Percentiles rank a stretch among this genome's conserved stretches.
phyloP scores from a whole-genome alignment of 2,329 filamentous ascomycete species.

The Paramyrothecium sp. region DNA sequence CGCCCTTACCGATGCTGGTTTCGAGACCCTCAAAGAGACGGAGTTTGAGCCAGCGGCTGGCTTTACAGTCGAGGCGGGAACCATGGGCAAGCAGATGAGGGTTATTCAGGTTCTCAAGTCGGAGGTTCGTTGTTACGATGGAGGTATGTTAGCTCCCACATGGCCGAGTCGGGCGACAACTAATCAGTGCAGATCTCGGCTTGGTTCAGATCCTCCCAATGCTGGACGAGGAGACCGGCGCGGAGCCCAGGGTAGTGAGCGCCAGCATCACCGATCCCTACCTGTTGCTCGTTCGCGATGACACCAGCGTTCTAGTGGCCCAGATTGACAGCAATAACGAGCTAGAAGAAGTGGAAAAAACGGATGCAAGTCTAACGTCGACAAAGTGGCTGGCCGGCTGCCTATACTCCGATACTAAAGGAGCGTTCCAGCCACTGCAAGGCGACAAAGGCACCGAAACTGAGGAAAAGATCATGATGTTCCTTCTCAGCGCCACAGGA shows the following conservation, averaged over 20 bases:
- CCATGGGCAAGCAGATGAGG: constrained; percentile 74
- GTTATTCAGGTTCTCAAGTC: constrained; percentile 85
- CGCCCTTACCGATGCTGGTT: constrained; percentile 67
- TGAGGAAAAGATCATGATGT: constrained; percentile 63
- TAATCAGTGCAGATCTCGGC: constrained; percentile 65
- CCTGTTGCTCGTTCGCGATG: constrained; percentile 78
- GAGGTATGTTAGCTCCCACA: constrained; percentile 55
- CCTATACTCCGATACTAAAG: constrained; percentile 69
- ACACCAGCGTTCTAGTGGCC: constrained; percentile 76
- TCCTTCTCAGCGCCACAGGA: constrained; percentile 73
- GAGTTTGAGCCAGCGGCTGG: constrained; percentile 93
- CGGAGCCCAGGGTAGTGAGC: constrained; percentile 73
- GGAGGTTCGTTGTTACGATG: constrained; percentile 88
- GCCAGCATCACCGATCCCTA: constrained; percentile 88
- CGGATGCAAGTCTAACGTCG: constrained; percentile 52
- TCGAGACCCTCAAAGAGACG: constrained; percentile 74
- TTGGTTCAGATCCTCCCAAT: constrained; percentile 90
- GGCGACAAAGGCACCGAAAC: constrained; percentile 37
- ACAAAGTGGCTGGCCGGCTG: constrained; percentile 82
- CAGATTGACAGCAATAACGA: constrained; percentile 77
- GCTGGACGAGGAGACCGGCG: constrained; percentile 84
- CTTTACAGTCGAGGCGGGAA: constrained; percentile 80
- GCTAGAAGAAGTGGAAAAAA: constrained; percentile 74
- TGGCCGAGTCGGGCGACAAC: constrained; percentile 4
- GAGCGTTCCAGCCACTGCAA: constrained; percentile 47